phyloP scores from a whole-genome alignment of 2,329 filamentous ascomycete genomes.

The Colletotrichum sp. region DNA sequence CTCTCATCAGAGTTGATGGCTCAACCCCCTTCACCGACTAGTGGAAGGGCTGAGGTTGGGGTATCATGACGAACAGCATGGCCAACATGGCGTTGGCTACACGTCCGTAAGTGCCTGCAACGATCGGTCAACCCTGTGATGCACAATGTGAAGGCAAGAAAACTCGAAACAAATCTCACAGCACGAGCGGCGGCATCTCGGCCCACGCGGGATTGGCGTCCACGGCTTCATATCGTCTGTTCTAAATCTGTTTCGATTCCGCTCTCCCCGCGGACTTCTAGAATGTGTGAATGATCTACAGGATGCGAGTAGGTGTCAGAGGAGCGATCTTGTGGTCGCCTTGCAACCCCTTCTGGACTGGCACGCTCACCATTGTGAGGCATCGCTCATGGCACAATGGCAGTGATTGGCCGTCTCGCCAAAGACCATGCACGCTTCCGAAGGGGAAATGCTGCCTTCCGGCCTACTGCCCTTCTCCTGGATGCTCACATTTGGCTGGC shows the following conservation, averaged over 20 bases:
- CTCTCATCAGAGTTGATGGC: not conserved
- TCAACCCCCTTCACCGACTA: constrained; percentile 10
- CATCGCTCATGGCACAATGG: not conserved
- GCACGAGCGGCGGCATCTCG: constrained; percentile 3
- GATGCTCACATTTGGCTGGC: not conserved
- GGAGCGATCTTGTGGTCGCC: constrained; percentile 3
- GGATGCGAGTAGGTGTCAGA: not conserved
- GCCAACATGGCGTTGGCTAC: not conserved
- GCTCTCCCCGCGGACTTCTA: not conserved
- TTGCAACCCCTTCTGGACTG: not conserved
- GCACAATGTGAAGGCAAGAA: not conserved
- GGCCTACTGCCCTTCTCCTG: not conserved
- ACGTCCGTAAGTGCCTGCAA: not conserved
- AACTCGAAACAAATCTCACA: constrained; percentile 3
- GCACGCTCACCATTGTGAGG: not conserved
- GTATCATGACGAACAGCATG: not conserved
- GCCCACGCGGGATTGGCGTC: not conserved
- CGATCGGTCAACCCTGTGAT: not conserved
- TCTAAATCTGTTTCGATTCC: constrained; percentile 1
- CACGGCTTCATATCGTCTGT: not conserved
- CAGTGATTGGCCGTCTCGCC: constrained; percentile 16
- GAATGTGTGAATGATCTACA: constrained; percentile 4
- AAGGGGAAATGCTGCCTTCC: constrained; percentile 10
- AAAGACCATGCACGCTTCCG: constrained; percentile 17
- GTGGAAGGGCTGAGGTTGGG: not conserved